Evolutionary conservation across 306 rosid species (phyloP).

Genomic region (Chamaecrista fasciculata): DNA sequence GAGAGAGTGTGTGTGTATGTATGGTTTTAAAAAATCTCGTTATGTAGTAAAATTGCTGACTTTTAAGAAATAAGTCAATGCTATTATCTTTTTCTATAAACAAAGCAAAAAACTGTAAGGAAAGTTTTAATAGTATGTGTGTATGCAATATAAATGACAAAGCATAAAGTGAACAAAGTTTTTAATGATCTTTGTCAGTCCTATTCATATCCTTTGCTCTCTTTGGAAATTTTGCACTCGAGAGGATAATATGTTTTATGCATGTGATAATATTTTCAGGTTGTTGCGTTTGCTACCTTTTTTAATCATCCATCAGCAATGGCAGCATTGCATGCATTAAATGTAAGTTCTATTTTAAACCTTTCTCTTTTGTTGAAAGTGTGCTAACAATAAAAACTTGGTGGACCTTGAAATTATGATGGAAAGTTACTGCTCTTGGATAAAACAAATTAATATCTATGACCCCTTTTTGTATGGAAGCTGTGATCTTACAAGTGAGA

Average conservation of each 20-base stretch:
- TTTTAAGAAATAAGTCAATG: background rate
- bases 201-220: background rate
- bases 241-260: background rate
- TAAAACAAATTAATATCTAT: background rate
- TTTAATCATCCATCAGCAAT: conserved; percentile 85
- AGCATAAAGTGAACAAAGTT: background rate
- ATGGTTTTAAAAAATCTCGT: background rate
- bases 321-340: conserved; percentile 70
- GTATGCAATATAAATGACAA: background rate
- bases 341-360: conserved; percentile 49
- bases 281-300: conserved; percentile 93
- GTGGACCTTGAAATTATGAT: conserved; percentile 6
- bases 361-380: background rate
- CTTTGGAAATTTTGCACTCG: background rate
- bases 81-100: background rate
- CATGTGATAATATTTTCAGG: conserved; percentile 46
- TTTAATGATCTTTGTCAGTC: background rate
- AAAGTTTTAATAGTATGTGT: background rate
- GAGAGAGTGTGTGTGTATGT: no score
- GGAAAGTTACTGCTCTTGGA: background rate
- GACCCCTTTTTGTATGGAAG: background rate
- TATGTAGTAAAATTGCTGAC: background rate
- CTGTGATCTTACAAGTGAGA: background rate
- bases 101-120: background rate
- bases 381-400: background rate